Evolutionary conservation across 495 filamentous ascomycete species (phyloP), one percentile per base, ranked within the genome.

Genomic region (Podospora didyma): DNA sequence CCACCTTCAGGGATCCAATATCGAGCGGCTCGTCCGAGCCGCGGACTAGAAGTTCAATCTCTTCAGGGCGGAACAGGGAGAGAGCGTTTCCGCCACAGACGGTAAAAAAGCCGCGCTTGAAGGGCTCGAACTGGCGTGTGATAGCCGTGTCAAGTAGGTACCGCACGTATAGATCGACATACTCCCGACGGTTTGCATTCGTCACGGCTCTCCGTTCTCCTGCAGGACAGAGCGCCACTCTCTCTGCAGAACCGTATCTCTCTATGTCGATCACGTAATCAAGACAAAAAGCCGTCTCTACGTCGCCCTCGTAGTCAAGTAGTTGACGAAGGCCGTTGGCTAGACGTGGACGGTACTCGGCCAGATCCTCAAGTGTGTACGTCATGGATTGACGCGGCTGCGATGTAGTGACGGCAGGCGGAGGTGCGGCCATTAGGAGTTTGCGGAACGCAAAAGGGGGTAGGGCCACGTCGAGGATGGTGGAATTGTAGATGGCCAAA

Each of bases 391-490:
- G 81, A 19, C 86, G 83, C 11, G 76, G 75, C 34, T 81, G 82
- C 22, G 78, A 78, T 51, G 78, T 75, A 14, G 82, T 73, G 10
- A 73, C 75, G 24, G 69, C 74, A 7, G 79, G 74, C 16, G 74
- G 70, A 7, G 89, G 86, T 6, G 85, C 86, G 17, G 87, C 80
- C 17, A 88, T 86, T 45, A 96, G 76, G 24, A 96, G 75, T 70
- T 96, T 96, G 59, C 89, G 85, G 68, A 96, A 97, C 1, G 87
- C 86, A 67, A 96, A 96, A n/a, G 93, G 91, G 4, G 92, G 92
- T 16, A 97, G 76, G 9, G 89, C 87, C 46, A 97, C 81, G 64
- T 97, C 92, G 6, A 97, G 79, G 62, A 97, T 96, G 2, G 90
- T 97, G 1, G 90, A 95, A 71, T 97, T 96, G 76, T 97, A 96